A percentile compares a stretch with the other conserved stretches of the same genome.
Evolutionary conservation across 192 early-diverging fungal genomes (phyloP).

Genomic region (Rhizophagus sp.): DNA sequence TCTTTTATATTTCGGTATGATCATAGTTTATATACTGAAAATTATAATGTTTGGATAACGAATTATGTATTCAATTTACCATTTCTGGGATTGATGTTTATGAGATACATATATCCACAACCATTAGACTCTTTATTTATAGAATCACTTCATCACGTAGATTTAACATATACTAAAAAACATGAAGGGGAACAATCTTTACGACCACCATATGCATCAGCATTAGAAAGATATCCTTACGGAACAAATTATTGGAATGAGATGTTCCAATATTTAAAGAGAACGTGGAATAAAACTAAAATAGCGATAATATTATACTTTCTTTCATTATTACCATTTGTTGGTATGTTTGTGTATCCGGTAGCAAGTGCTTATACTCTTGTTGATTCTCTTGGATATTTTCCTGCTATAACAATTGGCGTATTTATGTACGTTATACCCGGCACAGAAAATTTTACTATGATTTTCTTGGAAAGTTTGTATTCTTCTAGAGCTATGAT

Average conservation of each 20-base stretch:
- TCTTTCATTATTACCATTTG: slow-evolving; percentile 50
- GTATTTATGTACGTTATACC: slow-evolving; percentile 32
- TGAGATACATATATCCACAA: slow-evolving; percentile 60
- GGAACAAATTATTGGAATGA: slow-evolving; percentile 49
- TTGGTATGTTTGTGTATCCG: slow-evolving; percentile 57
- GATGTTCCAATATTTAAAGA: slow-evolving; percentile 48
- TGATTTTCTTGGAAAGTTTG: slow-evolving; percentile 50
- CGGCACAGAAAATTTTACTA: slow-evolving; percentile 40
- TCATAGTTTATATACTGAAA: background rate
- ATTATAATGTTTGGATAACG: background rate
- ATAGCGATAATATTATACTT: slow-evolving; percentile 45
- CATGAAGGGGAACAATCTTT: slow-evolving; percentile 37
- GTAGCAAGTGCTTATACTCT: slow-evolving; percentile 51
- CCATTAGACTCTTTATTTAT: slow-evolving; percentile 62
- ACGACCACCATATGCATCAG: slow-evolving; percentile 42
- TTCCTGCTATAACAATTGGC: slow-evolving; percentile 40
- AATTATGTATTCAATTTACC: slow-evolving; percentile 38
- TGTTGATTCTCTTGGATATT: slow-evolving; percentile 45
- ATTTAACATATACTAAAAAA: slow-evolving; percentile 40
- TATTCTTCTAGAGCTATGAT: slow-evolving; percentile 54
- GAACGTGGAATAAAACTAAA: slow-evolving; percentile 47
- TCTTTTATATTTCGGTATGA: slow-evolving; percentile 2
- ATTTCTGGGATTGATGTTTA: slow-evolving; percentile 51
- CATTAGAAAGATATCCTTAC: slow-evolving; percentile 36
- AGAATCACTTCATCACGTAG: slow-evolving; percentile 48